A percentile compares a stretch with the other conserved stretches of the same genome.
Evolutionary conservation across 73 alveolate genomes (phyloP).

Genomic region (Paramecium bursaria): DNA sequence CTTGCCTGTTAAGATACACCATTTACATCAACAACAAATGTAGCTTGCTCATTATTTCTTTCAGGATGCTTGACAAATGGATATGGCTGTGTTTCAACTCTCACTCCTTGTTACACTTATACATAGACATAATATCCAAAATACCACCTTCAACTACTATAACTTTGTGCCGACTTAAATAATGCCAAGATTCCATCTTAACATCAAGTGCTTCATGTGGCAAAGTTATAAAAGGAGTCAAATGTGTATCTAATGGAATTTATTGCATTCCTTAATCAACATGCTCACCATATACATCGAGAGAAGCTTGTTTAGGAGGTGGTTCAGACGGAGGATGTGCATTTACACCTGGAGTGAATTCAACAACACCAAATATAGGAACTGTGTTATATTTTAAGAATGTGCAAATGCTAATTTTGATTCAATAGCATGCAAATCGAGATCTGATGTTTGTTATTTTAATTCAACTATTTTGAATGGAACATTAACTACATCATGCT

Average conservation of each 20-base stretch:
- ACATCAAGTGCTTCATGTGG: no score
- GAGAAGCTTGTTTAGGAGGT: slow-evolving; percentile 35
- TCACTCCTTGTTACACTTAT: neutral
- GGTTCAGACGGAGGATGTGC: slow-evolving; percentile 45
- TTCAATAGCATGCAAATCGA: neutral
- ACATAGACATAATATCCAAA: no score
- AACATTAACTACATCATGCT: neutral
- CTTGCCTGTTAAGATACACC: slow-evolving; percentile 29
- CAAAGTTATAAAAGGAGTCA: no score
- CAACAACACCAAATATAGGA: neutral
- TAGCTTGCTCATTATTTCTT: neutral
- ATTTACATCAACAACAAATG: neutral
- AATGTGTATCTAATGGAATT: slow-evolving; percentile 40
- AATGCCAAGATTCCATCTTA: no score
- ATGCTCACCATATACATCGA: neutral
- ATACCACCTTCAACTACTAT: no score
- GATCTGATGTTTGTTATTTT: slow-evolving; percentile 8
- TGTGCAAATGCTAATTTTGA: slow-evolving; percentile 23
- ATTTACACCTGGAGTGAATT: slow-evolving; percentile 48
- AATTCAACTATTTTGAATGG: neutral
- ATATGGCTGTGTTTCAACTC: slow-evolving; percentile 49
- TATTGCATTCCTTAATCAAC: neutral
- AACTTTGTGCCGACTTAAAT: no score
- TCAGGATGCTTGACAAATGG: slow-evolving; percentile 29
- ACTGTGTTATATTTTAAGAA: neutral